Evolutionary conservation across 202 grass and related monocot genomes (phyloP).

Genomic region (Miscanthus sacchariflorus): DNA sequence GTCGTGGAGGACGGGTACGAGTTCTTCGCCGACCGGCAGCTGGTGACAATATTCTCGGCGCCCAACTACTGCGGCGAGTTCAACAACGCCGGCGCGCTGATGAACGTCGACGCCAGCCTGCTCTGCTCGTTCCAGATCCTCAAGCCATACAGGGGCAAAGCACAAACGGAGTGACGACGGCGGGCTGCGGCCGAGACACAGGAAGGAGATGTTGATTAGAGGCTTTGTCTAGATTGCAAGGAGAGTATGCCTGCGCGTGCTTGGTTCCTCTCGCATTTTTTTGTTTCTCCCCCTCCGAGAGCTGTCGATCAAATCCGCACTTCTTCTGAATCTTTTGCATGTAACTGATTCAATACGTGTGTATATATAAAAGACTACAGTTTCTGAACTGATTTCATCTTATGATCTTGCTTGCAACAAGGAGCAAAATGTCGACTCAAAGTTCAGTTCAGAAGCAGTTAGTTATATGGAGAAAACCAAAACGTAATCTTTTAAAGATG

Average conservation of each 20-base stretch:
- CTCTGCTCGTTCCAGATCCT: conserved; percentile 70
- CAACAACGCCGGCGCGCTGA: conserved; percentile 62
- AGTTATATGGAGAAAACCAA: background rate
- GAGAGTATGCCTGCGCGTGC: conserved; percentile 6
- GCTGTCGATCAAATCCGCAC: background rate
- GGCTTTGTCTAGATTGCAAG: conserved; percentile 19
- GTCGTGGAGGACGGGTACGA: conserved; percentile 76
- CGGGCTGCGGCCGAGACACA: background rate
- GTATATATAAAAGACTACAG: conserved; percentile 47
- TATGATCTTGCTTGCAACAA: background rate
- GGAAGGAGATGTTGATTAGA: background rate
- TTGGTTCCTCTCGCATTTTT: conserved; percentile 7
- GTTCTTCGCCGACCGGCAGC: conserved; percentile 65
- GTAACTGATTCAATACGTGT: conserved; percentile 48
- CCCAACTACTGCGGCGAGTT: conserved; percentile 71
- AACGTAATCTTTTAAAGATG: background rate
- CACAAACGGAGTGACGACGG: conserved; percentile 34
- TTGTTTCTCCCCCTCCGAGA: background rate
- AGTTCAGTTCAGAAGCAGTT: conserved; percentile 14
- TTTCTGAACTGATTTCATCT: conserved; percentile 10
- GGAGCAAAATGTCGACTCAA: background rate
- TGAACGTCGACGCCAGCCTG: conserved; percentile 63
- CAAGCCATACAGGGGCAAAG: conserved; percentile 55
- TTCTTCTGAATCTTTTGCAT: conserved; percentile 40
- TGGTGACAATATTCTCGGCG: conserved; percentile 63